Evolutionary conservation across 352 stramenopile genomes (phyloP), one percentile per base, ranked within the genome.

Genomic region (Pythium sukuiense): DNA sequence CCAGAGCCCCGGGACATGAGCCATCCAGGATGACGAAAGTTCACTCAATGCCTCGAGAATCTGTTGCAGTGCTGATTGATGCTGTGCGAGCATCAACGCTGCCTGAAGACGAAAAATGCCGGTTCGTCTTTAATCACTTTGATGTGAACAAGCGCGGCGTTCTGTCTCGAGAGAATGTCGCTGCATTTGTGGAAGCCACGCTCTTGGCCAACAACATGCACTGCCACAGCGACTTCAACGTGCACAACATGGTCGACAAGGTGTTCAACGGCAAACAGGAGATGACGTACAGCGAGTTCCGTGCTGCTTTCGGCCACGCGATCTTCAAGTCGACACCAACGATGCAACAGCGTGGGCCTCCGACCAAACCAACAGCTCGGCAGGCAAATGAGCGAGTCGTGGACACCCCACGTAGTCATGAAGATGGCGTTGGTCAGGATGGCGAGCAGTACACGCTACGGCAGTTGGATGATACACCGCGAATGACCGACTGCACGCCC

Each of bases 51-150:
- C 79, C 80, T n/a, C 80, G 80, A 2, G 80, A 89, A 61, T 87
- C 79, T 2, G 65, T 85, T 2, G 81, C 79, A 0, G 73, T 87
- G 55, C 59, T 87, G 69, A 70, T 87, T n/a, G 81, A 87, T 33
- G 79, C 81, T 5, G 81, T 89, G 39, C 77, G 79, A 30, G 61
- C 65, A 11, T 87, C 79, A n/a, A 71, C 69, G 1, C 49, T 89
- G 0, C 69, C 79, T 14, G 73, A 81, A 41, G 70, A 90, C 18
- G 75, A 77, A 24, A 87, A 87, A 53, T 77, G 74, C 55, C 74
- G 83, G 16, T 89, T 88, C 64, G 67, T 91, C 3, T 91, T 89
- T 41, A 81, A 89, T 18, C 71, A 87, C 45, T 88, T 91, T 24
- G 81, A 91, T 57, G 64, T 82, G 13, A 72, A 86, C 43, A 66